A percentile compares a stretch with the other conserved stretches of the same genome.
Conservation (phyloP, 2,329 filamentous ascomycete species). For the Chaetomiaceae sp. region DNA sequence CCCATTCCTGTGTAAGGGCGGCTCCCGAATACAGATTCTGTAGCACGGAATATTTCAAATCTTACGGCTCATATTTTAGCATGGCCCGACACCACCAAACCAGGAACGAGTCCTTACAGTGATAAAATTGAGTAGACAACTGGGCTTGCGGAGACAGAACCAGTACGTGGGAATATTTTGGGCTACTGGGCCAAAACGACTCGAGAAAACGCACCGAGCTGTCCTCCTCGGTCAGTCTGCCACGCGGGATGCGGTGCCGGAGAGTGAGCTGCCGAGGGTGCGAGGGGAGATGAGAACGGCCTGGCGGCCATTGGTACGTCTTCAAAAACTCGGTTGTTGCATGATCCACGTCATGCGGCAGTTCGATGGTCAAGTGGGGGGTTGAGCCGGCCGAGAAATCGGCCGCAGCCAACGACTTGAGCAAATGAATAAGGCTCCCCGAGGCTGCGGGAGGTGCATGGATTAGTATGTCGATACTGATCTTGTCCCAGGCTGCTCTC, state of each 20-base stretch:
- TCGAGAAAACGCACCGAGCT: slow-evolving; percentile 74
- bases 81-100: not conserved
- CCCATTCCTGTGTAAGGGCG: slow-evolving; percentile 41
- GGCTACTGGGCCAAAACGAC: slow-evolving; percentile 74
- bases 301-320: slow-evolving; percentile 63
- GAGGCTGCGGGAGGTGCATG: slow-evolving; percentile 68
- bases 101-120: slow-evolving; percentile 51
- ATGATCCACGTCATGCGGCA: slow-evolving; percentile 66
- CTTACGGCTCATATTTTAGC: slow-evolving; percentile 31
- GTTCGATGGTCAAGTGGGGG: slow-evolving; percentile 78
- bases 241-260: slow-evolving; percentile 65
- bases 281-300: slow-evolving; percentile 35
- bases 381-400: slow-evolving; percentile 68
- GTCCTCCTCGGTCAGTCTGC: slow-evolving; percentile 60
- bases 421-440: slow-evolving; percentile 69
- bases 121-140: slow-evolving; percentile 74
- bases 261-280: slow-evolving; percentile 59
- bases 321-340: slow-evolving; percentile 60
- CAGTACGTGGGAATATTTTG: slow-evolving; percentile 68
- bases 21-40: slow-evolving; percentile 68
- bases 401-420: slow-evolving; percentile 69
- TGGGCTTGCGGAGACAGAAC: slow-evolving; percentile 78
- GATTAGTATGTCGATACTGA: slow-evolving; percentile 77
- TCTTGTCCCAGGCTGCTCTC: slow-evolving; percentile 66
- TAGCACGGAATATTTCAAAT: slow-evolving; percentile 72